phyloP scores from a whole-genome alignment of 2,329 filamentous ascomycete genomes.

The Pseudocercospora cruenta region DNA sequence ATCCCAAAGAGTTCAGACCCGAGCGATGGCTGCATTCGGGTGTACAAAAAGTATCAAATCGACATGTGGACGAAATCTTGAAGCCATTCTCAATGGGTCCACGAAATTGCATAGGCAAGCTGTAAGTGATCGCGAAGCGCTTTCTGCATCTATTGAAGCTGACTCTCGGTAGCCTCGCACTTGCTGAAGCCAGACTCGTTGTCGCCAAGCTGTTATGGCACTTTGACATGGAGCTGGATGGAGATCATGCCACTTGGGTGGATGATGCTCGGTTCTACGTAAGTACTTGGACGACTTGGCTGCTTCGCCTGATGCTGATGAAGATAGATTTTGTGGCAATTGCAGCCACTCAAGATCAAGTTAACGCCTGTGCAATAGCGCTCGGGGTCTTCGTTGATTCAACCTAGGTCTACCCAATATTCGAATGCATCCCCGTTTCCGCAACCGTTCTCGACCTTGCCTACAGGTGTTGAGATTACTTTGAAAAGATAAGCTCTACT shows the following conservation, averaged over 20 bases:
- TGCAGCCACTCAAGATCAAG: constrained; percentile 26
- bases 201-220: constrained; percentile 30
- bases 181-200: constrained; percentile 29
- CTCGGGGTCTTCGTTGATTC: background rate
- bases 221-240: constrained; percentile 31
- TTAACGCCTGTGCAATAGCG: constrained; percentile 19
- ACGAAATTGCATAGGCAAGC: constrained; percentile 36
- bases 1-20: constrained; percentile 34
- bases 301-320: background rate
- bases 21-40: constrained; percentile 36
- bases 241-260: constrained; percentile 28
- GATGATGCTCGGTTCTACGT: constrained; percentile 31
- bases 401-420: background rate
- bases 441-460: no score
- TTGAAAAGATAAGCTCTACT: no score
- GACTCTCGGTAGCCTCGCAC: constrained; percentile 15
- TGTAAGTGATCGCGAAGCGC: constrained; percentile 24
- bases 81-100: constrained; percentile 37
- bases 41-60: constrained; percentile 22
- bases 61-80: constrained; percentile 33
- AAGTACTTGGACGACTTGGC: background rate
- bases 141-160: no score
- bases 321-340: constrained; percentile 27
- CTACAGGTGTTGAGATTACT: no score
- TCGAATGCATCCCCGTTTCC: background rate